A percentile compares a stretch with the other conserved stretches of the same genome.
Conservation (phyloP, 2,329 filamentous ascomycete genomes). For the Fusarium concolor region DNA sequence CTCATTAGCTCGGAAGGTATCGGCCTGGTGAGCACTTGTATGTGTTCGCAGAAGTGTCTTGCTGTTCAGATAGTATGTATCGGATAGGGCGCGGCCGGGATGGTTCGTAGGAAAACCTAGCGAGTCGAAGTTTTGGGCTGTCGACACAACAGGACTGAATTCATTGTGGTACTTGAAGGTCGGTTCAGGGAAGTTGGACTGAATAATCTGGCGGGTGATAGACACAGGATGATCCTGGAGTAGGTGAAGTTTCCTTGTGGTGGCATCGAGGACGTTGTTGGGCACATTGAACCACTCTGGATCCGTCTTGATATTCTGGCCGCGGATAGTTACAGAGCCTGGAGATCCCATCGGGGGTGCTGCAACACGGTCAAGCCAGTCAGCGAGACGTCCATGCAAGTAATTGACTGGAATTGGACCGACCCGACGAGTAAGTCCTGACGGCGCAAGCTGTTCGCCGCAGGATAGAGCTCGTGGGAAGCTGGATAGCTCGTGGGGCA, state of each 20-base stretch:
- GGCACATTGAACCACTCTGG: constrained; percentile 86
- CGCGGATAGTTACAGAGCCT: constrained; percentile 67
- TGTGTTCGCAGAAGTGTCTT: constrained; percentile 89
- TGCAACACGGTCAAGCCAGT: constrained; percentile 33
- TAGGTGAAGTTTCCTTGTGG: constrained; percentile 86
- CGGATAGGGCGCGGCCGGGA: constrained; percentile 84
- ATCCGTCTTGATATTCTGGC: constrained; percentile 69
- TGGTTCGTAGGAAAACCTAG: constrained; percentile 90
- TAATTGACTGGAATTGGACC: constrained; percentile 29
- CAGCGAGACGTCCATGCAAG: constrained; percentile 33
- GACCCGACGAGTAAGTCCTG: constrained; percentile 45
- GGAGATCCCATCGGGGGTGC: constrained; percentile 44
- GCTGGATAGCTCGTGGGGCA: constrained; percentile 42
- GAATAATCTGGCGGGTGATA: constrained; percentile 92
- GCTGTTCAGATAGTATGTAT: constrained; percentile 95
- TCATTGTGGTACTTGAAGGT: constrained; percentile 82
- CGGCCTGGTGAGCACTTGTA: constrained; percentile 91
- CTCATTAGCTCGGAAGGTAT: constrained; percentile 78
- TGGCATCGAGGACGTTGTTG: constrained; percentile 76
- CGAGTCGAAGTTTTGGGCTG: constrained; percentile 94
- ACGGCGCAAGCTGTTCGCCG: constrained; percentile 39
- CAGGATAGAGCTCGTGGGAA: constrained; percentile 38
- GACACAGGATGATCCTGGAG: constrained; percentile 88
- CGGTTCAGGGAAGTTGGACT: constrained; percentile 82
- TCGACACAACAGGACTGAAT: constrained; percentile 85